Base-by-base conservation (phyloP, 495 filamentous ascomycete species). In the Tuber microsphaerosporum region DNA sequence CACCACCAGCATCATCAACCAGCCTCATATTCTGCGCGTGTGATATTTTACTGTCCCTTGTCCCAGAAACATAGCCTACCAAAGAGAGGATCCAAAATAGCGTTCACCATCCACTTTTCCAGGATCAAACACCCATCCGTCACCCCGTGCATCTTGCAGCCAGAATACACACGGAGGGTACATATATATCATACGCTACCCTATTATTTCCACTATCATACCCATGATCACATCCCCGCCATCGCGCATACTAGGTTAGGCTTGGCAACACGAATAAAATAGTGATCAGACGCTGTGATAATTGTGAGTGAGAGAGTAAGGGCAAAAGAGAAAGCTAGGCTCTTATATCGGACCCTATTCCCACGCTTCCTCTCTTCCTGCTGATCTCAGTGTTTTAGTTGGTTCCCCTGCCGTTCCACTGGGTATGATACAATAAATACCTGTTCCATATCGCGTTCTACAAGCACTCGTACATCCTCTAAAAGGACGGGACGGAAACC, bases 401-500 rank as follows among this genome's bases (percentile, higher is more conserved):
- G 56, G 26, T 16, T 65, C 56, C 31, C 16, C 26, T 8, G 56
- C 26, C 31, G 12, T 34, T 65, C 17, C 5, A 9, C 56, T 34
- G 1, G 56, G 56, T 31, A 31, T 22, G 1, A 65, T 16, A 34
- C 51, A 4, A 65, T 16, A 34, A 65, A 65, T 65, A 65, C 56
- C 14, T 14, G 12, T 31, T 16, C 51, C 51, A 61, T 61, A 48
- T 17, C 69, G 46, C 22, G 26, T 51, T 31, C 74, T 41, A 44
- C n/a, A n/a, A n/a, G n/a, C n/a, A n/a, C n/a, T n/a, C n/a, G n/a
- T n/a, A n/a, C 69, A 75, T 39, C 26, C 70, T 70, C 70, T 74
- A 77, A 79, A 77, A 78, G 77, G 77, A 79, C 77, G 77, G 77
- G 77, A 79, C 77, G 77, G 76, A 79, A 79, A 75, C 77, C 73